Evolutionary conservation across 805 yeast genomes (phyloP), one percentile per base, ranked within the genome.

Genomic region (Candida ulmi): DNA sequence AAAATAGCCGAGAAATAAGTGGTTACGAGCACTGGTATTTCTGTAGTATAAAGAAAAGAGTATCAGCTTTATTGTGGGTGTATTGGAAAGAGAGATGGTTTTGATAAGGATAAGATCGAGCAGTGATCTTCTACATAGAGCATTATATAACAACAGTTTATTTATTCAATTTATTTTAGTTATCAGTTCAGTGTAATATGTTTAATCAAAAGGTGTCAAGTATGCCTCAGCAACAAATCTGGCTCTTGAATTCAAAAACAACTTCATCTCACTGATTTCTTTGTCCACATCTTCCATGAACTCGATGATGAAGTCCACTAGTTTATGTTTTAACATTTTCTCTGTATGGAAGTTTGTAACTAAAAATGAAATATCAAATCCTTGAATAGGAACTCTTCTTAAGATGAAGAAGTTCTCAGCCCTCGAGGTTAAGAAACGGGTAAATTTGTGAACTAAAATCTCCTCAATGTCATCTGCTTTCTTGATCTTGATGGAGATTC

Each of bases 241-340:
- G 12, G 99, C 99, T 59, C 99, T 78, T 12, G 99, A 96, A 58
- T 93, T 93, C 61, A 93, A 76, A 62, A 91, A 93, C 62, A 93
- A 74, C 66, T 93, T 93, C 95, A 93, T 93, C 62, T 93, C 99
- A 63, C 96, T 87, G 57, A 93, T 93, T 64, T 93, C 99, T 68
- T 88, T 91, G 63, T 93, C 99, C 16, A 93, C 99, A 57, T 90
- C 99, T 63, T 93, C 98, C 98, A 93, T 90, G 62, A 93, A 93
- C 67, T 93, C 98, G 51, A 93, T 88, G 51, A 93, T 90, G 62
- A 93, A 93, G 63, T 93, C 99, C 33, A 93, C 95, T 53, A 93
- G 74, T 65, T 93, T 93, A 54, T 83, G 90, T 67, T 93, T 91
- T 66, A 90, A 76, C 96, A 93, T 88, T 49, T 83, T 83, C 62